Evolutionary conservation across 345 rosid genomes (phyloP).

Genomic region (Hypericum perforatum): DNA sequence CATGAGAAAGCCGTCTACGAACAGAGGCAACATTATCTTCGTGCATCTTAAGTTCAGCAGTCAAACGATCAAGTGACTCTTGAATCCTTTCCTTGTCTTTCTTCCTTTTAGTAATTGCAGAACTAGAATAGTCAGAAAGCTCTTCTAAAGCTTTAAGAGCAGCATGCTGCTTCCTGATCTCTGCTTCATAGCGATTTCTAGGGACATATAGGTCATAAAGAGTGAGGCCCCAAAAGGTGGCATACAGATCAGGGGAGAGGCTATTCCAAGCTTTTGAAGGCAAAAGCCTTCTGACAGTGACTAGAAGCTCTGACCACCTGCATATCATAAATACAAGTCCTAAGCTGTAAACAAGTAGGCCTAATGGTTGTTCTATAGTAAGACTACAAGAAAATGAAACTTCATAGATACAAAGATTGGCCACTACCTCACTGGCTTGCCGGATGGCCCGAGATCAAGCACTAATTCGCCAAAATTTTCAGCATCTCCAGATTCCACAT

Average conservation of each 20-base stretch:
- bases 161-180: conserved; percentile 86
- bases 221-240: conserved; percentile 95
- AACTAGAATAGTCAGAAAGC: conserved; percentile 86
- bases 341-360: not conserved
- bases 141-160: conserved; percentile 95
- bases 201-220: conserved; percentile 98
- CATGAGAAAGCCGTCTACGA: conserved; percentile 72
- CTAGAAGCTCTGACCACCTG: conserved; percentile 98
- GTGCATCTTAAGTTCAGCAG: conserved; percentile 71
- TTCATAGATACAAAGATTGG: not conserved
- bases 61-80: conserved; percentile 90
- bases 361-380: not conserved
- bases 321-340: conserved; percentile 10
- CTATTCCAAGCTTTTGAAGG: conserved; percentile 99
- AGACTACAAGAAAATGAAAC: conserved; percentile 4
- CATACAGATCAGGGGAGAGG: conserved; percentile 94
- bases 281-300: conserved; percentile 74
- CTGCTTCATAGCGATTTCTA: conserved; percentile 81
- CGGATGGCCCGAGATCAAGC: conserved; percentile 55
- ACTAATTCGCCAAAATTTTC: conserved; percentile 35
- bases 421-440: conserved; percentile 49
- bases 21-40: conserved; percentile 96
- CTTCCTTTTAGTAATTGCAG: conserved; percentile 90
- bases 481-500: conserved; percentile 33
- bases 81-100: conserved; percentile 99